Evolutionary conservation across 208 protist genomes (phyloP).

Genomic region (Leptomonas pyrrhocoris): DNA sequence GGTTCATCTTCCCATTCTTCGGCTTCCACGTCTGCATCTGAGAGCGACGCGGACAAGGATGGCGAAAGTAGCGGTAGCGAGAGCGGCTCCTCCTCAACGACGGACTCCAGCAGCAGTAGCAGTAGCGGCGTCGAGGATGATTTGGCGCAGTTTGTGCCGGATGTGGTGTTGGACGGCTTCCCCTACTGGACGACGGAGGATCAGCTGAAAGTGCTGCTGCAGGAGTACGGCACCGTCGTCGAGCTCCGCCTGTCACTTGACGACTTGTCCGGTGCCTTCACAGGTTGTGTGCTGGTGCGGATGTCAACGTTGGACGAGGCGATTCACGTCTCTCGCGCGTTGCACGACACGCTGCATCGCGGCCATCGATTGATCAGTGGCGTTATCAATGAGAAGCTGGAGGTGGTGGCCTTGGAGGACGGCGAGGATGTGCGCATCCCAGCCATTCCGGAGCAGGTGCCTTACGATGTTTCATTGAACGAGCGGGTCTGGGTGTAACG

Average conservation of each 20-base stretch:
- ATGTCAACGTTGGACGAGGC: constrained; percentile 79
- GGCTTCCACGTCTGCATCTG: neutral
- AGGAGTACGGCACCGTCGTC: constrained; percentile 63
- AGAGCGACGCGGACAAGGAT: neutral
- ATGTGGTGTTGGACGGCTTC: constrained; percentile 80
- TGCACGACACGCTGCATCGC: constrained; percentile 58
- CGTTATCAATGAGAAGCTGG: constrained; percentile 70
- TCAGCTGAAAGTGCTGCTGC: constrained; percentile 70
- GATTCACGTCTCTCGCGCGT: constrained; percentile 50
- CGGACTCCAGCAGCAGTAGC: constrained; percentile 18
- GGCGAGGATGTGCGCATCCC: constrained; percentile 45
- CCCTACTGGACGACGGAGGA: constrained; percentile 84
- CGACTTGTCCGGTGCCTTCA: constrained; percentile 81
- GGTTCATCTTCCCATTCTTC: neutral
- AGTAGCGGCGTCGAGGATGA: constrained; percentile 29
- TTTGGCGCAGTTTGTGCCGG: constrained; percentile 60
- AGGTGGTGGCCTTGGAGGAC: constrained; percentile 69
- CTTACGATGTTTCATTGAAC: constrained; percentile 58
- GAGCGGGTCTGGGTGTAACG: constrained; percentile 74
- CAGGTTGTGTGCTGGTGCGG: constrained; percentile 71
- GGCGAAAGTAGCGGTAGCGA: neutral
- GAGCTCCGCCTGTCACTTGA: constrained; percentile 69
- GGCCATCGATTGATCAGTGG: constrained; percentile 57
- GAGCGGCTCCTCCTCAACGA: neutral
- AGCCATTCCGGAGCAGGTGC: constrained; percentile 22